Percentiles rank a stretch among this genome's conserved stretches.
phyloP scores from a whole-genome alignment of 208 protist genomes.

The Acanthamoeba divionensis region DNA sequence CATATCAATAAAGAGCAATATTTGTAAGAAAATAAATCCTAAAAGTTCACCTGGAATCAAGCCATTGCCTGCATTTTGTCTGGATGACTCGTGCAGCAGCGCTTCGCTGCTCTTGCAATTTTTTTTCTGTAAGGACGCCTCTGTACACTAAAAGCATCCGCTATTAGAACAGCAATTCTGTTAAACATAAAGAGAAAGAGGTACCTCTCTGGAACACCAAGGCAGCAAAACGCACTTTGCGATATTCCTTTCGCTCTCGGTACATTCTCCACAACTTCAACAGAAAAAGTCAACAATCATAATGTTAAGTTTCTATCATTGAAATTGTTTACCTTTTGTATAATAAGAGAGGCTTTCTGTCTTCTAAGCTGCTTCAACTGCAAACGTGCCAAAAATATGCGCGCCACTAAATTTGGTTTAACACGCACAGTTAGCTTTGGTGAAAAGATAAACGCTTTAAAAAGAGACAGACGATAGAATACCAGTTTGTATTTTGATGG shows the following conservation, averaged over 20 bases:
- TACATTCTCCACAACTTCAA: neutral
- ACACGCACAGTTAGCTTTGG: no score
- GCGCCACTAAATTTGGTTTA: no score
- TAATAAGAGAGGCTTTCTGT: no score
- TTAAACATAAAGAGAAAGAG: no score
- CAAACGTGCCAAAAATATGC: no score
- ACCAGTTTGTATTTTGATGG: constrained; percentile 6
- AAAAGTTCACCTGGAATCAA: neutral
- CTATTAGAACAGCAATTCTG: no score
- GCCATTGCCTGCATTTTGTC: neutral
- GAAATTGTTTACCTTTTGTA: no score
- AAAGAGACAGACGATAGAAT: neutral
- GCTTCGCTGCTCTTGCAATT: neutral
- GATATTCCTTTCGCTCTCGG: neutral
- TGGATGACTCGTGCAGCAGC: neutral
- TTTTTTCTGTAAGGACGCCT: neutral
- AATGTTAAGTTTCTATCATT: no score
- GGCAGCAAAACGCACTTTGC: neutral
- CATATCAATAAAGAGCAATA: no score
- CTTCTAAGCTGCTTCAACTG: no score
- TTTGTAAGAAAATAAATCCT: neutral
- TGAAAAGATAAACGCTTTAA: no score
- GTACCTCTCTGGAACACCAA: constrained; percentile 33
- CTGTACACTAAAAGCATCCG: neutral
- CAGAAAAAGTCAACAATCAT: no score